Evolutionary conservation across 257 asterid genomes (phyloP), one percentile per base, ranked within the genome.

Genomic region (Lavandula angustifolia): DNA sequence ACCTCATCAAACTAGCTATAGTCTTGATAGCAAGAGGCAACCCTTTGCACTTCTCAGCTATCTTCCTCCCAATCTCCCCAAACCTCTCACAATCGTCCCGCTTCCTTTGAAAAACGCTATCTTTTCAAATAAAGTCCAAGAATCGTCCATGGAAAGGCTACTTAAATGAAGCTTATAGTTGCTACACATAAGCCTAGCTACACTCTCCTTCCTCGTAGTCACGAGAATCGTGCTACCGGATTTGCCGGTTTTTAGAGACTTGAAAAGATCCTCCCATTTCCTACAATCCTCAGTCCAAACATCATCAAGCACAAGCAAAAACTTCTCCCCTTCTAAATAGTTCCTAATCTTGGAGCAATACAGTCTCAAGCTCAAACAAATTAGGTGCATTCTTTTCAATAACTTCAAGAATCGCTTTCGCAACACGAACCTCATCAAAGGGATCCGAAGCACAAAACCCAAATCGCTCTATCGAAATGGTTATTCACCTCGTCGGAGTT

Each of bases 371-470:
- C 29, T 79, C 83, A 60, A 71, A 72, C 42, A 73, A 56, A 12
- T 70, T n/a, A 2, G 82, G 82, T 0, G 79, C 78, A 41, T 42
- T 70, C 1, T 79, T 79, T 48, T 79, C 82, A 1, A 80, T 52
- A 13, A 69, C 72, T 44, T 82, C 88, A 49, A 22, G 27, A 22
- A 82, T 80, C 58, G 85, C 83, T 49, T 78, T 82, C 3, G 77
- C 88, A 0, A 80, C 40, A 1, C 88, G 67, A 27, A 78, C 72
- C 69, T 77, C 85, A 42, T 82, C 88, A 40, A 73, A 80, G 2
- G 79, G 85, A 22, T 82, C 85, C 2, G 88, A 80, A 13, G 78
- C 85, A 6, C 85, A 82, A 82, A 6, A 82, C 88, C 85, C 88
- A 82, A 2, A 82, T 73, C 53, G 59, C 32, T 11, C 33, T 55